Base-by-base conservation (phyloP, 2,329 filamentous ascomycete species). In the Penicillium digitatum region DNA sequence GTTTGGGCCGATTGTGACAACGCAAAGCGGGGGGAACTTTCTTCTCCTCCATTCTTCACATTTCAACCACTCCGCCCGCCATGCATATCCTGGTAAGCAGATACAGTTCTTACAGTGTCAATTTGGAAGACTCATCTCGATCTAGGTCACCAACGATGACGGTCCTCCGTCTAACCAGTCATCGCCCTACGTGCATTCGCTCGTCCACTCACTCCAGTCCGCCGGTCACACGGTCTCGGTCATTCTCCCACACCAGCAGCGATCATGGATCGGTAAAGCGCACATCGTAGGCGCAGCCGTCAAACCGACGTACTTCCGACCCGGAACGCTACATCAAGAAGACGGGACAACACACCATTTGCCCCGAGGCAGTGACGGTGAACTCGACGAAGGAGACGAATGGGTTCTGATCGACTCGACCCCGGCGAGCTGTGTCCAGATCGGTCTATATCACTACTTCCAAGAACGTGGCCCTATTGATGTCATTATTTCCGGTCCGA, bases 231-330 rank as follows among this genome's bases (percentile, higher is more conserved):
- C 78, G n/a, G 90, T 97, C 57, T 95, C 90, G 8, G 92, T 99
- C 47, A 88, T 94, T 60, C 83, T 99, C 14, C 94, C 94, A 1
- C 85, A 96, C 72, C 87, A 87, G 7, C 94, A 99, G 76, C 86
- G 93, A 59, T 96, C 91, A 54, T 99, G 94, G 94, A 97, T 99
- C 67, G 92, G 92, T 66, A 99, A 99, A 79, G 94, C 94, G 3
- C 94, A 97, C 74, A 89, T 97, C 68, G 91, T 97, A 66, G 92
- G 92, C 54, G 87, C 93, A 72, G 88, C 89, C 10, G 83, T 95
- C 58, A 90, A 87, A 70, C 91, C 91, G 9, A 81, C 84, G 27
- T 96, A 95, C 78, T 96, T 91, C 78, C 87, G 87, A 1, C 85
- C 85, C 0, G 81, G 80, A 12, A 82, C 81, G 2, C 75, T 86